Evolutionary conservation across 805 yeast species (phyloP).

Genomic region (Candida sithepensis): DNA sequence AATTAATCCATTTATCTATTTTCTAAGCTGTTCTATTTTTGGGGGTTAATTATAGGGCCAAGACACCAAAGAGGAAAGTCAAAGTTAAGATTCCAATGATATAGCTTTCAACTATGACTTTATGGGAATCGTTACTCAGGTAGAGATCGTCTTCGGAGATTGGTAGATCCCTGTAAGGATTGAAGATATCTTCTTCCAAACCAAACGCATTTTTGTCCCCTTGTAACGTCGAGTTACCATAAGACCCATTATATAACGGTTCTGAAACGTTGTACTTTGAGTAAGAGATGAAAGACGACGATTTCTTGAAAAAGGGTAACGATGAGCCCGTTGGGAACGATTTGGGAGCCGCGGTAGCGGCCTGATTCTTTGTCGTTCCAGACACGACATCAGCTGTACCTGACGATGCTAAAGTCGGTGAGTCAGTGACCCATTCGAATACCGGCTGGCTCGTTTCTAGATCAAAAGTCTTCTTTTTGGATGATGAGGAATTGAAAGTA

Average conservation of each 20-base stretch:
- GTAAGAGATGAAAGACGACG: background rate
- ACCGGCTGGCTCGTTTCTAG: background rate
- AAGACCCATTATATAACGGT: background rate
- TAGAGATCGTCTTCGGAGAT: slow-evolving; percentile 17
- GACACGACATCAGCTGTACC: no score
- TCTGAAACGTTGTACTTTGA: background rate
- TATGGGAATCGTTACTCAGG: slow-evolving; percentile 17
- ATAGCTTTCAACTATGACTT: slow-evolving; percentile 8
- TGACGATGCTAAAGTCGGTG: background rate
- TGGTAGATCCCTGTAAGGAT: slow-evolving; percentile 23
- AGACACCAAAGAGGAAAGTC: slow-evolving; percentile 14
- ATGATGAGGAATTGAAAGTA: background rate
- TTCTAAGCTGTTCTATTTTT: background rate
- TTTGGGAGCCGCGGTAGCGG: background rate
- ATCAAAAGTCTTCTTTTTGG: no score
- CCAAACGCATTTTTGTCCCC: background rate
- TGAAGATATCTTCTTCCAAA: slow-evolving; percentile 9
- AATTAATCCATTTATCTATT: background rate
- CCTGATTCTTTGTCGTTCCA: background rate
- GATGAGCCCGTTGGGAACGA: background rate
- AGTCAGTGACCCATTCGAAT: background rate
- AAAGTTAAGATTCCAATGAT: slow-evolving; percentile 11
- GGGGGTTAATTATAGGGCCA: slow-evolving; percentile 8
- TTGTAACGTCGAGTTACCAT: background rate
- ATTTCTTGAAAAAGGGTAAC: background rate